These are phyloP conservation scores for Herpetomonas samuelpessoai DNA, from an alignment of 208 protist species.

Conservation along the genomic window DNA sequence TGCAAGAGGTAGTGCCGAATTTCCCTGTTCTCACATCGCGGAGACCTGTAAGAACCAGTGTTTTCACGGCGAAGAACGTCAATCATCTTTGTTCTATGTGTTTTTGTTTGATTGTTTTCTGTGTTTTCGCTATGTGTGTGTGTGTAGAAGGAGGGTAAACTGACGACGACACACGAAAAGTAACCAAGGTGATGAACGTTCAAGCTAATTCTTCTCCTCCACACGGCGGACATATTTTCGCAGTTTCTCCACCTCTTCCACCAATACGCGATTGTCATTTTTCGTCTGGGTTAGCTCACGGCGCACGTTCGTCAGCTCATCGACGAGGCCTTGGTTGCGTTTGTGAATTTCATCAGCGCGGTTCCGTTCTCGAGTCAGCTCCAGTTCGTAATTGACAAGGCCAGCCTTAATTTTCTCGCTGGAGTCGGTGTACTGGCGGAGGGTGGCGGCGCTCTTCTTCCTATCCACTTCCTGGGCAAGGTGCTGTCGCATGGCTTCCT, in stretches of 20 bases:
- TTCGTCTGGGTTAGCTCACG: constrained; percentile 37
- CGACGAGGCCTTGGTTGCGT: constrained; percentile 66
- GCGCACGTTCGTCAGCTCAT: constrained; percentile 53
- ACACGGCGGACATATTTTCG: constrained; percentile 36
- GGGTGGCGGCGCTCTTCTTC: constrained; percentile 22
- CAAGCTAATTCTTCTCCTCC: constrained; percentile 3
- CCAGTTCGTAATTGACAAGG: constrained; percentile 78
- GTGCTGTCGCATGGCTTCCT: constrained; percentile 47
- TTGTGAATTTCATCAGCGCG: constrained; percentile 61
- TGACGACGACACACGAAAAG: too few species aligned
- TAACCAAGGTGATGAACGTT: too few species aligned
- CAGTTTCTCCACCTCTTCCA: constrained; percentile 50
- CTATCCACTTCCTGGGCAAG: constrained; percentile 26
- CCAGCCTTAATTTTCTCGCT: constrained; percentile 39
- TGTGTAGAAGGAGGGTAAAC: too few species aligned
- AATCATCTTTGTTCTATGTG: background rate
- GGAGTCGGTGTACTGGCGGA: constrained; percentile 27
- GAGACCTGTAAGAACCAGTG: too few species aligned
- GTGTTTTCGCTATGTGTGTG: background rate
- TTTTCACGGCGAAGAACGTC: too few species aligned
- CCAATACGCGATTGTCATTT: constrained; percentile 53
- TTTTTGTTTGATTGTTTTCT: background rate
- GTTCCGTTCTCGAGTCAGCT: constrained; percentile 51
- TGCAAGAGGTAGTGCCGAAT: too few species aligned
- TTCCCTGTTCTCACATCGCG: too few species aligned